These are phyloP conservation scores for Graphilbum fragrans DNA, from an alignment of 2,329 filamentous ascomycete species.

Conservation along the genomic window DNA sequence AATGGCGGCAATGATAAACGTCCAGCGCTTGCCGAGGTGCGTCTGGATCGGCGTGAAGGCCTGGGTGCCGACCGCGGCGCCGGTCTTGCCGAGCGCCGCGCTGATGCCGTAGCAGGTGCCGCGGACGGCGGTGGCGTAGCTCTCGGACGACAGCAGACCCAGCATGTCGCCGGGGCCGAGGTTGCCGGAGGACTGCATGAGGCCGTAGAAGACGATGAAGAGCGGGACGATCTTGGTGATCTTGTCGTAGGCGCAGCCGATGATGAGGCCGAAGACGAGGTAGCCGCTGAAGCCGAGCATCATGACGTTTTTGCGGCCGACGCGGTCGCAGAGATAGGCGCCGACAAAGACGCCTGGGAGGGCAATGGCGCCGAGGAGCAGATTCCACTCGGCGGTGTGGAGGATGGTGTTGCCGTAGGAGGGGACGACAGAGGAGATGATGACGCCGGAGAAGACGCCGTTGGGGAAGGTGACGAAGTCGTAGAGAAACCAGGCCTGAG, in stretches of 20 bases:
- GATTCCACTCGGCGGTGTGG: constrained; percentile 15
- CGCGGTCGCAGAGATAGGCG: constrained; percentile 9
- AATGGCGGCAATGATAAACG: constrained; percentile 10
- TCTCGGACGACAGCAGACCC: constrained; percentile 34
- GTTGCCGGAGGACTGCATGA: constrained; percentile 34
- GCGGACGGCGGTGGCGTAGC: constrained; percentile 35
- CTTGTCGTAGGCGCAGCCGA: constrained; percentile 21
- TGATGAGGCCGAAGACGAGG: constrained; percentile 15
- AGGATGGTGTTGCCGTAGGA: constrained; percentile 8
- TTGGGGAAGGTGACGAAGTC: no score
- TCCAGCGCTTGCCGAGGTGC: constrained; percentile 10
- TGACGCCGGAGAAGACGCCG: no score
- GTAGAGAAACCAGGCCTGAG: no score
- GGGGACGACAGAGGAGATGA: constrained; percentile 19
- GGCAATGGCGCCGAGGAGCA: constrained; percentile 15
- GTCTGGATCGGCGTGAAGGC: constrained; percentile 10
- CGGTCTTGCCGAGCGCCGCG: constrained; percentile 36
- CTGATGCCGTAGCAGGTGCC: constrained; percentile 37
- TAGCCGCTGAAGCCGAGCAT: constrained; percentile 11
- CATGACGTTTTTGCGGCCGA: constrained; percentile 14
- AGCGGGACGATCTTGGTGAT: constrained; percentile 33
- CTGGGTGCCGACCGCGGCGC: constrained; percentile 34
- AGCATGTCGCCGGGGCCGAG: constrained; percentile 35
- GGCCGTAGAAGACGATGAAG: constrained; percentile 38
- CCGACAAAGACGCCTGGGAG: constrained; percentile 10